Evolutionary conservation across 2,329 filamentous ascomycete species (phyloP), one percentile per base, ranked within the genome.

Genomic region (Penicillium sp.): DNA sequence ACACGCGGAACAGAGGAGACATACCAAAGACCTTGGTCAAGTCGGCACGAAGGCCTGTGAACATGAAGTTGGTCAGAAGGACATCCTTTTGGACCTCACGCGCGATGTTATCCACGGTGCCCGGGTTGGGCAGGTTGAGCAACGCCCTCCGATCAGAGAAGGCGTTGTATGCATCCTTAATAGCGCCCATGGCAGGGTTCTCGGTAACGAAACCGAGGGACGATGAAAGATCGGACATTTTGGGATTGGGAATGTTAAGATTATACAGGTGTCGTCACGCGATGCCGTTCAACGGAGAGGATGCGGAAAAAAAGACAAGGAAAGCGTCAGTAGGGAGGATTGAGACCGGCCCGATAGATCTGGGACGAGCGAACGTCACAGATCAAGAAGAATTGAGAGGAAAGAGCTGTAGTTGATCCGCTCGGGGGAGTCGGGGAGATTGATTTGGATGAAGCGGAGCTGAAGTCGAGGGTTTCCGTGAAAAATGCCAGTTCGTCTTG

Each of bases 1-100:
- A 97, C 67, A 97, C 90, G 79, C 97, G 93, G 83, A 99, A 99
- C 65, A 97, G 81, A 54, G 94, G 94, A 54, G 87, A 86, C 75
- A 96, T 86, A 83, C 92, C 94, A 79, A 97, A 96, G 72, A 91
- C 87, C 83, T 97, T 97, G 73, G 92, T 97, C 73, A 97, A 82
- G 77, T 99, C 94, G 75, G 93, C 95, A 73, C 93, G 90, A 75
- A 99, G 84, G 69, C 94, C 94, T 40, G 91, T 90, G 82, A 99
- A 97, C 87, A 94, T 95, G 76, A 91, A 90, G 82, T 97, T 96
- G 79, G 89, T 94, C 70, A 97, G 86, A 74, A 97, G 88, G 67
- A 97, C 92, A 84, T 97, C 92, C 78, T 92, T 92, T 80, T 95
- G 89, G 60, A 97, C 92, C 81, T 99, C 94, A 74, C 89, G 88